A percentile compares a stretch with the other conserved stretches of the same genome.
Evolutionary conservation across 257 asterid species (phyloP).

Genomic region (Solanum paucissectum): DNA sequence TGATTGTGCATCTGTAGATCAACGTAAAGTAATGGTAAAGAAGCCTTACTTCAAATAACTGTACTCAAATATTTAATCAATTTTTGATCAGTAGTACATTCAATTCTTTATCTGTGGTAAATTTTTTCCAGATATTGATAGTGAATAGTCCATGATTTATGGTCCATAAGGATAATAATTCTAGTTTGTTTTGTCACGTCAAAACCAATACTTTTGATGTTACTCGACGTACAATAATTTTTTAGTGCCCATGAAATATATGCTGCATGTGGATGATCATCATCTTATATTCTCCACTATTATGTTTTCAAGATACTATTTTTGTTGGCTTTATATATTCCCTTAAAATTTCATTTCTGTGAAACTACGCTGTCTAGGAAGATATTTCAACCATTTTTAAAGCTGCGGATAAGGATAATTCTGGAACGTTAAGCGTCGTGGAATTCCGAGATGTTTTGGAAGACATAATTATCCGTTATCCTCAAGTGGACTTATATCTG

Average conservation of each 20-base stretch:
- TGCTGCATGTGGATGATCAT: neutral
- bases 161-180: neutral
- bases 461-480: constrained; percentile 80
- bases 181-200: neutral
- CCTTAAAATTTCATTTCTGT: no score
- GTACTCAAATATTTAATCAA: neutral
- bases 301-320: no score
- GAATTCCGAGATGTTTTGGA: constrained; percentile 75
- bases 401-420: constrained; percentile 81
- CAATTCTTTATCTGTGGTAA: neutral
- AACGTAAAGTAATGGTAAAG: constrained; percentile 81
- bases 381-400: constrained; percentile 68
- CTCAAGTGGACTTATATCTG: constrained; percentile 73
- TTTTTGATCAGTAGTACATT: neutral
- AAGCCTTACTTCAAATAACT: neutral
- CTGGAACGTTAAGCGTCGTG: constrained; percentile 66
- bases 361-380: constrained; percentile 24
- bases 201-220: neutral
- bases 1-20: constrained; percentile 86
- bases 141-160: neutral
- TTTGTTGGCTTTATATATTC: neutral
- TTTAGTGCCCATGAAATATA: neutral
- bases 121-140: neutral
- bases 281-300: neutral
- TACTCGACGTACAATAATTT: neutral